Conservation (phyloP, 106 monocot species). For the Amphibolis antarctica region DNA sequence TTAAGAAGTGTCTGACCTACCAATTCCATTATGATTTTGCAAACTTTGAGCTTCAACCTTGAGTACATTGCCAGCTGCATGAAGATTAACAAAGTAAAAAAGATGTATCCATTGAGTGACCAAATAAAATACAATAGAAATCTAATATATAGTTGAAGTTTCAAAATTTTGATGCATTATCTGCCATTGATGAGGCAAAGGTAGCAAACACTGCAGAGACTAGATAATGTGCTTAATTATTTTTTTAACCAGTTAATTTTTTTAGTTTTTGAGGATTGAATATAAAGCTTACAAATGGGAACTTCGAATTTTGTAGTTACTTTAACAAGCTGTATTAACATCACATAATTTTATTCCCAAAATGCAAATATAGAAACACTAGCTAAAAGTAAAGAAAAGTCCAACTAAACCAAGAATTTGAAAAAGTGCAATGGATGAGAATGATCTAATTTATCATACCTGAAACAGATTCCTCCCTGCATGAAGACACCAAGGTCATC, state of each 20-base stretch:
- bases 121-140: background rate
- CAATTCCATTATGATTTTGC: background rate
- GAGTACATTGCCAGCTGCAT: background rate
- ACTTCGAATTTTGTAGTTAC: no score
- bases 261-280: no score
- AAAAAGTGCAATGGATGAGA: background rate
- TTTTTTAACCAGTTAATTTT: no score
- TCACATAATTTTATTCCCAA: background rate
- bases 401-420: background rate
- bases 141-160: background rate
- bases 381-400: background rate
- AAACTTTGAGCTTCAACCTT: background rate
- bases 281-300: no score
- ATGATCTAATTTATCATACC: constrained; percentile 4
- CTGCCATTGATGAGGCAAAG: no score
- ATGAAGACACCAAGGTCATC: background rate
- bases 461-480: background rate
- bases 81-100: background rate
- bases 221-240: no score
- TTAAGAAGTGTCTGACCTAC: background rate
- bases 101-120: background rate
- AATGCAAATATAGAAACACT: background rate
- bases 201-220: no score
- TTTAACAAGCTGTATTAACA: no score
- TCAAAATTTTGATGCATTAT: no score